Base-by-base conservation (phyloP, 768 basidiomycete species). In the Sistotremastrum niveocremeum region DNA sequence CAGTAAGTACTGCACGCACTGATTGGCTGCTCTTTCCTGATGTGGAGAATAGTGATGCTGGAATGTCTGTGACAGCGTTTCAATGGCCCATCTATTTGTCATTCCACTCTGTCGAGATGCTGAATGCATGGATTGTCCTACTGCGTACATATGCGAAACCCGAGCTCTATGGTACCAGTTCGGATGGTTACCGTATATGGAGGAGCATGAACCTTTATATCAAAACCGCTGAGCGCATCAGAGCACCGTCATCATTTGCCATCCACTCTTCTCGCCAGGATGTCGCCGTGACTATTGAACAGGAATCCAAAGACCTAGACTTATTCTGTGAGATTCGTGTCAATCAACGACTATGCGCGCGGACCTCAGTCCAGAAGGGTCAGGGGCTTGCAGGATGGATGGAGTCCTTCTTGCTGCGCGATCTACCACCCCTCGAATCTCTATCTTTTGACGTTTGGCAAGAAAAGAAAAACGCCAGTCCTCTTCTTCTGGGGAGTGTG, bases 81-180 rank as follows among this genome's bases (percentile, higher is more conserved):
- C 20, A 20, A 20, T 20, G 20, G 47, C 82, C 83, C 1, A 63
- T 90, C 42, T 87, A 86, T 60, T 65, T 90, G 35, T 74, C 78
- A 52, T 87, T 93, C 57, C 55, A 69, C 32, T 77, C 76, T 51
- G 53, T 72, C 2, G 82, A 86, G 45, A 61, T 66, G 5, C 74
- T 76, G 54, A 73, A 79, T 52, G 76, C 79, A 2, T 93, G 89
- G 87, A 68, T 84, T 41, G 77, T 80, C 28, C 74, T 91, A 43
- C 67, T 90, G 46, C 77, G 79, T 48, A 85, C 87, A 3, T 88
- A 84, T 60, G 80, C 89, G 8, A 71, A 72, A 43, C 81, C 85
- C 1, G 87, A 89, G 60, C 75, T 82, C 46, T 85, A 87, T 56
- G 85, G 81, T 20, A 11, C 33, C 34, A 32, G 44, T 34, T 42